Evolutionary conservation across 2,329 filamentous ascomycete species (phyloP), one percentile per base, ranked within the genome.

Genomic region (Monilinia fructicola): DNA sequence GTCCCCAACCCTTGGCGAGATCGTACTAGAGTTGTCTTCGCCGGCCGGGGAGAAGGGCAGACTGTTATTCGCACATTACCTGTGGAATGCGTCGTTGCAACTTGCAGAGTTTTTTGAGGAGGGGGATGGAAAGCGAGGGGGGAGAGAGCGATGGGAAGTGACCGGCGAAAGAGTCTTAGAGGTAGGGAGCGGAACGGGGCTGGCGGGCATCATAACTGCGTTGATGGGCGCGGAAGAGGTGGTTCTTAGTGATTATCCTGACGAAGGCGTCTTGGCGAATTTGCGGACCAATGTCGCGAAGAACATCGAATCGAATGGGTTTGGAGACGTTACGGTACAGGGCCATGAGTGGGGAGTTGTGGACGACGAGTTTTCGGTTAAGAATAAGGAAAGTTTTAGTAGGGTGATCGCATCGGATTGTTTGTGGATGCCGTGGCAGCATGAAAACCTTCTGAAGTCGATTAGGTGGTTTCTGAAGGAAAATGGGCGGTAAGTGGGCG

Each of bases 361-460:
- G 4, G 62, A 66, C 18, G 72, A 74, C 65, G 21, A 18, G 4
- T 74, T 75, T 42, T 69, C 71, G 4, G 18, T 48, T 0, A 58
- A 54, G 9, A 68, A 75, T 79, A 76, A 76, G 3, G 77, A 78
- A 35, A 70, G 67, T 1, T 91, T 87, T 73, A 85, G 85, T 55
- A 83, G 87, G 67, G 80, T 92, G 52, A 77, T 91, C n/a, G 87
- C 86, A 0, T 87, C 88, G 69, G 89, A 92, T 77, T 91, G 89
- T 73, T 82, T 90, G 66, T 92, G 90, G 89, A 91, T 92, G 87
- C 84, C 86, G 1, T 84, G 83, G 79, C 84, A 92, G 79, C 90
- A 92, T 76, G 81, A 77, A n/a, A 89, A 87, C 75, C 81, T 92
- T 35, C 82, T 83, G 56, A 77, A 74, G 53, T 90, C 87, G 31